Percentiles rank a stretch among this genome's conserved stretches.
Conservation (phyloP, 1,284 basidiomycete species). For the Trametes polyzona region DNA sequence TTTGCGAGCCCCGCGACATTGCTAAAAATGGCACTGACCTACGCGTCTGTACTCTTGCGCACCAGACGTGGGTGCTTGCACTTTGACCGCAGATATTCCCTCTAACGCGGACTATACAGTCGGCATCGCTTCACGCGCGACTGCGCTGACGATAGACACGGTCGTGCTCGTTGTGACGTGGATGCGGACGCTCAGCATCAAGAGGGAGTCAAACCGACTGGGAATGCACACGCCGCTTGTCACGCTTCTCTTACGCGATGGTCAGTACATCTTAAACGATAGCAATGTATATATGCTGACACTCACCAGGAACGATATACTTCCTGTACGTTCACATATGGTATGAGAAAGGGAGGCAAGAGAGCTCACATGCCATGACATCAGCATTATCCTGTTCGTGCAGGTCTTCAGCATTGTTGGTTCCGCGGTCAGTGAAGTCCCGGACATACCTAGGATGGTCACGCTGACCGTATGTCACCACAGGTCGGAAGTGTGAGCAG, state of each 20-base stretch:
- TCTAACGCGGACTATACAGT: slow-evolving; percentile 1
- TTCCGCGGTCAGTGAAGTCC: slow-evolving; percentile 13
- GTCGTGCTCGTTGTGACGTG: slow-evolving; percentile 28
- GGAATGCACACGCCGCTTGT: slow-evolving; percentile 21
- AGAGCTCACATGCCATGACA: too few species aligned
- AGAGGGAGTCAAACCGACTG: slow-evolving; percentile 17
- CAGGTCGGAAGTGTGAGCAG: slow-evolving; percentile 16
- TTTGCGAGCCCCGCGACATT: too few species aligned
- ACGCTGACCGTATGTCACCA: not conserved
- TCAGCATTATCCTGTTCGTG: slow-evolving; percentile 20
- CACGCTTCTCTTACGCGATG: slow-evolving; percentile 29
- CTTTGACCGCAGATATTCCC: not conserved
- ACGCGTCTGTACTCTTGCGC: too few species aligned
- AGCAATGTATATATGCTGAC: not conserved
- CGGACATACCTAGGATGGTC: not conserved
- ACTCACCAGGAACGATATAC: slow-evolving; percentile 24
- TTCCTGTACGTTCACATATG: slow-evolving; percentile 18
- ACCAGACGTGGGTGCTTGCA: not conserved
- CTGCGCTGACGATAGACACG: slow-evolving; percentile 14
- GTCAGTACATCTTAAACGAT: slow-evolving; percentile 7
- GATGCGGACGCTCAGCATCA: slow-evolving; percentile 26
- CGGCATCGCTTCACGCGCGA: slow-evolving; percentile 2
- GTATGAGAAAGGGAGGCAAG: too few species aligned
- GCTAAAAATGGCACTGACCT: too few species aligned
- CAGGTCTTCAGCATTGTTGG: slow-evolving; percentile 25